A percentile compares a stretch with the other conserved stretches of the same genome.
Conservation (phyloP, 2,329 filamentous ascomycete species). For the Macrophomina pseudophaseolina region DNA sequence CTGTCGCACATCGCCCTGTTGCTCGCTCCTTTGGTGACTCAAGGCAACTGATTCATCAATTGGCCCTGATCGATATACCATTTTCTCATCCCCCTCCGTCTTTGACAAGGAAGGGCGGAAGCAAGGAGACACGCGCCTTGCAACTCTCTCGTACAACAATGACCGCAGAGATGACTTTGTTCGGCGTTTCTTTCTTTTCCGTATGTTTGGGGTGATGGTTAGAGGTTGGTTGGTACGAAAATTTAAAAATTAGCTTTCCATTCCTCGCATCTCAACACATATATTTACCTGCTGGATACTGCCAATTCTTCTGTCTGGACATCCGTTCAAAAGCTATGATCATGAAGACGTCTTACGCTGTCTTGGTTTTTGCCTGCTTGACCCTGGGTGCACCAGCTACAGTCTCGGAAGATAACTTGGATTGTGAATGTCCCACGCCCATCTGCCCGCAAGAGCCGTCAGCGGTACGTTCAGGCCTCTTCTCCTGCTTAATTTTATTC, state of each 20-base stretch:
- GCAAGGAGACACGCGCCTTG: slow-evolving; percentile 7
- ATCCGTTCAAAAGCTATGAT: not conserved
- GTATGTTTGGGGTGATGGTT: slow-evolving; percentile 1
- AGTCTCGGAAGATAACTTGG: not conserved
- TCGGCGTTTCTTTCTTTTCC: too few relatives aligned
- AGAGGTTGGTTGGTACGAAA: slow-evolving; percentile 12
- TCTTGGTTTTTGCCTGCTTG: not conserved
- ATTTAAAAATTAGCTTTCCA: slow-evolving; percentile 16
- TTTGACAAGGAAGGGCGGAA: not conserved
- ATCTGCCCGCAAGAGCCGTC: slow-evolving; percentile 4
- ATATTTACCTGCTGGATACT: not conserved
- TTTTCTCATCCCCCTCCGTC: not conserved
- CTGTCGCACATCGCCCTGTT: not conserved
- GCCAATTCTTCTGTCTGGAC: not conserved
- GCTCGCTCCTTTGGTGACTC: not conserved
- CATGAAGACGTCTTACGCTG: slow-evolving; percentile 10
- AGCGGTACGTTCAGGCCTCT: not conserved
- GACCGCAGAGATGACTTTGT: not conserved
- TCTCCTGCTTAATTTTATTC: not conserved
- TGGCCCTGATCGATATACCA: not conserved
- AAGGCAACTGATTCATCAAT: not conserved
- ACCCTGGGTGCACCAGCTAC: slow-evolving; percentile 5
- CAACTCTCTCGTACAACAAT: not conserved
- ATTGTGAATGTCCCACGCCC: slow-evolving; percentile 10
- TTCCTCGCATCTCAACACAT: slow-evolving; percentile 7